Percentiles rank a stretch among this genome's conserved stretches.
Evolutionary conservation across 345 rosid genomes (phyloP).

Genomic region (Populus nigra): DNA sequence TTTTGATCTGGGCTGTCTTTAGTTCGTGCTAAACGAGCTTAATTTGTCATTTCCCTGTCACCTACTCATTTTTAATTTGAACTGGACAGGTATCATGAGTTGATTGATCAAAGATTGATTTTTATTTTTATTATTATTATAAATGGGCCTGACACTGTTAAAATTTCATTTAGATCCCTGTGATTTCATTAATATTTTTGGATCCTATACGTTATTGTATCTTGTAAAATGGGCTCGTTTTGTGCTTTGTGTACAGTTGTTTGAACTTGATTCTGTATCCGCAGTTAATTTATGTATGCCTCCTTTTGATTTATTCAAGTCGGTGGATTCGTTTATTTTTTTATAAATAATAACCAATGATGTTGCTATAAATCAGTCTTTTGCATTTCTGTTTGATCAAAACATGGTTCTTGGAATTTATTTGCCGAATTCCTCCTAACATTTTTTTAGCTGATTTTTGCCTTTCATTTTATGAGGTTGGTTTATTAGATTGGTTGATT

Average conservation of each 20-base stretch:
- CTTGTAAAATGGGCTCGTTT: background rate
- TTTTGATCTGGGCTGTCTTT: background rate
- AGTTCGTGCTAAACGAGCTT: background rate
- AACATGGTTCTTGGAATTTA: background rate
- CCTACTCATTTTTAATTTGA: background rate
- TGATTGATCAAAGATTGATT: background rate
- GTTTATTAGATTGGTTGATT: too few species aligned
- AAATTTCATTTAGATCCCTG: background rate
- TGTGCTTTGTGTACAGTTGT: background rate
- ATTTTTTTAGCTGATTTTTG: background rate
- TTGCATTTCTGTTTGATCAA: background rate
- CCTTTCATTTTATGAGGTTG: background rate
- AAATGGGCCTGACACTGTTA: constrained; percentile 10
- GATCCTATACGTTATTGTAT: background rate
- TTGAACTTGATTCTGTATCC: background rate
- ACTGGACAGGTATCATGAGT: background rate
- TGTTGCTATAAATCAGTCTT: constrained; percentile 7
- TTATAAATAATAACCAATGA: background rate
- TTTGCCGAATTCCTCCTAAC: background rate
- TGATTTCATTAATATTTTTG: background rate
- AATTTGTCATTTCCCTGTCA: background rate
- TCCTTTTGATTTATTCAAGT: background rate
- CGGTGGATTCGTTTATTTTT: background rate
- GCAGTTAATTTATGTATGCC: background rate
- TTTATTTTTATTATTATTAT: constrained; percentile 5